phyloP scores from a whole-genome alignment of 2,329 filamentous ascomycete genomes.

The Drechslerella stenobrocha region DNA sequence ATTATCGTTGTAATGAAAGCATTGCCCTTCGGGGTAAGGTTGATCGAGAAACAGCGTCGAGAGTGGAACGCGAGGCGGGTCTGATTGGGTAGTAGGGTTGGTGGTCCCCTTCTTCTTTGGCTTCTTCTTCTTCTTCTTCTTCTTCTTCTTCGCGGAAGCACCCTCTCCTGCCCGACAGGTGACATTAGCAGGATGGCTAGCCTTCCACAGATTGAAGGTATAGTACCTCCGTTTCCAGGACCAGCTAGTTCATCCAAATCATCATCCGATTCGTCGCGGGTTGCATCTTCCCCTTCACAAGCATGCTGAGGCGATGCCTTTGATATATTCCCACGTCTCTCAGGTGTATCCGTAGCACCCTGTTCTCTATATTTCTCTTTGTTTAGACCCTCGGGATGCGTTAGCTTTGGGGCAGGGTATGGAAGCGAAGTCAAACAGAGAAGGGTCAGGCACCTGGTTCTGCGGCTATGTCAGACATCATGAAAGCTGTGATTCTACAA shows the following conservation, averaged over 20 bases:
- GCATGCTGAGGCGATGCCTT: conserved; percentile 7
- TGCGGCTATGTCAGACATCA: conserved; percentile 9
- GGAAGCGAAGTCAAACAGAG: neutral
- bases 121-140: conserved; percentile 85
- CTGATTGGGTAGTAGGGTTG: conserved; percentile 70
- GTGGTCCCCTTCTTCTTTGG: conserved; percentile 72
- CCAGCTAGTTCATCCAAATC: conserved; percentile 6
- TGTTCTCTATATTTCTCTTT: neutral
- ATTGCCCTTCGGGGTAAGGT: conserved; percentile 74
- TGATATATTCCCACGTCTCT: conserved; percentile 1
- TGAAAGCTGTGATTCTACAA: neutral
- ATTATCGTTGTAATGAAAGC: conserved; percentile 76
- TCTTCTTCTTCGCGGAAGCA: conserved; percentile 60
- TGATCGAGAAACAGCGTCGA: conserved; percentile 73
- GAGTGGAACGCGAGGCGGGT: conserved; percentile 73
- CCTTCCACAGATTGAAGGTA: neutral
- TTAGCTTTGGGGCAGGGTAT: neutral
- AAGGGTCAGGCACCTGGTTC: conserved; percentile 5
- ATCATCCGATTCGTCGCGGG: conserved; percentile 30
- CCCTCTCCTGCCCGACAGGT: conserved; percentile 1
- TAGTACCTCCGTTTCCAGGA: conserved; percentile 16
- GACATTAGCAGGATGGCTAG: neutral
- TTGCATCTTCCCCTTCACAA: neutral
- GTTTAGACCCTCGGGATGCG: neutral
- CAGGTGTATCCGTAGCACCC: neutral